Evolutionary conservation across 768 basidiomycete genomes (phyloP), one percentile per base, ranked within the genome.

Genomic region (Lentinula lateritia): DNA sequence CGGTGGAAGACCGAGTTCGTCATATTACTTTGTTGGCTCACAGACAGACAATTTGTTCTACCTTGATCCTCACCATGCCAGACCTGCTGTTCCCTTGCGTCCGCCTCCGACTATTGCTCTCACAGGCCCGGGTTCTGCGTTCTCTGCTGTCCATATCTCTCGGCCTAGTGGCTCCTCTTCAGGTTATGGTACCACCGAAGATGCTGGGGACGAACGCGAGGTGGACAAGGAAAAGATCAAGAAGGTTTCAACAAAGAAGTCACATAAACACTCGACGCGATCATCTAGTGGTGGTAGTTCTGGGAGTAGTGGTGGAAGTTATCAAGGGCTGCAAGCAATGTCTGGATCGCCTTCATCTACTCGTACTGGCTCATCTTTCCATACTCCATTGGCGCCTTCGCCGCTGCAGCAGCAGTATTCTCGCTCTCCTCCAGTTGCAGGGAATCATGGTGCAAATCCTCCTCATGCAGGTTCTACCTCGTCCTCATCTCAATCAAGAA

Each of bases 11-110:
- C 97, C 96, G 0, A 92, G 92, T n/a, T 95, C 93, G 0, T 97
- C 95, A 0, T 98, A 97, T 73, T 99, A 98, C 73, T 99, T 99
- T 69, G 92, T 99, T 52, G 96, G 93, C 15, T 82, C 88, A 0
- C 96, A 99, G 70, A 89, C 87, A 3, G 90, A 95, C 64, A 90
- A 86, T 53, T 80, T 98, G 6, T 88, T 93, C 69, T 90, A 93
- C 68, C 83, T 92, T 39, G 87, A 92, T 73, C 89, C 90, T 1
- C 88, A 91, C 68, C 85, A 95, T 67, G 79, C 92, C 0, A 84
- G 93, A 7, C 83, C 91, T 0, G 81, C 93, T 0, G 75, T 96
- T 2, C 88, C 91, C 0, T 78, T 95, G 1, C 82, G 88, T 5
- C 79, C 80, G 1, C 60, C 61, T 35, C 61, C 61, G 1, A 41